Conservation (phyloP, 2,329 filamentous ascomycete genomes). For the Allantophomopsis cytisporea region DNA sequence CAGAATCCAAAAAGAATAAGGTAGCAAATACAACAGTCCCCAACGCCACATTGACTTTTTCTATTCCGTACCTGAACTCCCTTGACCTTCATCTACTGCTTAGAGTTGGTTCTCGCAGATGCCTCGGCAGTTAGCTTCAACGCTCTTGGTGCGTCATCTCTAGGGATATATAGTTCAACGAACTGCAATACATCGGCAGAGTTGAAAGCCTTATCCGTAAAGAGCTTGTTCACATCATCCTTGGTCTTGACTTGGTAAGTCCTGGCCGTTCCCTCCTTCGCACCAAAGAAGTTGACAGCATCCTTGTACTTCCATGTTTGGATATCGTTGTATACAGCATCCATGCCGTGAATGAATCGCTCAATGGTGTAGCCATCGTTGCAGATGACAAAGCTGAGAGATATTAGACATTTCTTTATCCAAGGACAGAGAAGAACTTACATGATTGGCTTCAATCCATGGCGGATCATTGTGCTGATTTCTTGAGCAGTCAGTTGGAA, state of each 20-base stretch:
- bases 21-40: too few relatives aligned
- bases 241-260: constrained; percentile 58
- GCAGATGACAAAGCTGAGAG: constrained; percentile 59
- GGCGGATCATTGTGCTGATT: constrained; percentile 69
- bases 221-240: constrained; percentile 50
- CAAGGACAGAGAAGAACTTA: constrained; percentile 24
- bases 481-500: constrained; percentile 80
- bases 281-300: constrained; percentile 56
- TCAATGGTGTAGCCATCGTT: constrained; percentile 88
- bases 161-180: constrained; percentile 72
- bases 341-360: constrained; percentile 73
- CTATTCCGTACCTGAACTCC: too few relatives aligned
- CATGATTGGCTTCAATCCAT: constrained; percentile 64
- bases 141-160: constrained; percentile 60
- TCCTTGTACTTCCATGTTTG: constrained; percentile 60
- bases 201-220: constrained; percentile 51
- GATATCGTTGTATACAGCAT: constrained; percentile 72
- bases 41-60: too few relatives aligned
- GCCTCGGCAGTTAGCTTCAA: constrained; percentile 59
- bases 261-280: constrained; percentile 36
- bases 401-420: constrained; percentile 1
- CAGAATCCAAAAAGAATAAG: too few relatives aligned
- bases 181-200: constrained; percentile 45
- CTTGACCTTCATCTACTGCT: constrained; percentile 4
- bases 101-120: constrained; percentile 54